Conservation (phyloP, 345 rosid species). For the Syzygium aromaticum region DNA sequence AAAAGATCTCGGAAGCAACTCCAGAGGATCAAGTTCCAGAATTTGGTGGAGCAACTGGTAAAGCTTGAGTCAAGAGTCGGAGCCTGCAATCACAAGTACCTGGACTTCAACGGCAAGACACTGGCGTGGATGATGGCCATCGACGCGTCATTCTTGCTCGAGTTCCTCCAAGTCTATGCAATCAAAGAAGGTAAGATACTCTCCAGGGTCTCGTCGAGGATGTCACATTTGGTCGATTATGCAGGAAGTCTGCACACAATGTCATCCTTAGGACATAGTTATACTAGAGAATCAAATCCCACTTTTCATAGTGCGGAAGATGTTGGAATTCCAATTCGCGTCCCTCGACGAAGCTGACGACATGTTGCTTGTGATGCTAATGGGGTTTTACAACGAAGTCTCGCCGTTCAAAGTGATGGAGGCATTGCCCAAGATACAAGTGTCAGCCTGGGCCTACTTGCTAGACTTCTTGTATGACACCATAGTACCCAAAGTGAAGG, state of each 20-base stretch:
- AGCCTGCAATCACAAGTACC: slow-evolving; percentile 50
- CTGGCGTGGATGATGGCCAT: slow-evolving; percentile 81
- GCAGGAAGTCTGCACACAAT: slow-evolving; percentile 33
- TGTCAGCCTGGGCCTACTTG: slow-evolving; percentile 28
- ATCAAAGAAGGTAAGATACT: slow-evolving; percentile 23
- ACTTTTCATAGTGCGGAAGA: slow-evolving; percentile 34
- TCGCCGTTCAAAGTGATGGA: slow-evolving; percentile 35
- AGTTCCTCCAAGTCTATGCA: slow-evolving; percentile 40
- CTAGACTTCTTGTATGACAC: slow-evolving; percentile 42
- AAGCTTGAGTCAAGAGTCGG: slow-evolving; percentile 30
- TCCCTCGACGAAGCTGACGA: slow-evolving; percentile 30
- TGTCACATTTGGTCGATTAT: slow-evolving; percentile 30
- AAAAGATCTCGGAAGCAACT: slow-evolving; percentile 31
- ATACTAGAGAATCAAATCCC: slow-evolving; percentile 84
- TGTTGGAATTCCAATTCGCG: slow-evolving; percentile 29
- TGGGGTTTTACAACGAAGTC: slow-evolving; percentile 38
- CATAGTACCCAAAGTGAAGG: slow-evolving; percentile 33
- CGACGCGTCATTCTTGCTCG: slow-evolving; percentile 59
- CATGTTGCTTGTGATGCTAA: slow-evolving; percentile 20
- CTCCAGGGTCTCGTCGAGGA: slow-evolving; percentile 25
- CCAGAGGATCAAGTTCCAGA: slow-evolving; percentile 22
- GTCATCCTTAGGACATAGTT: slow-evolving; percentile 47
- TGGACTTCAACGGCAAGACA: slow-evolving; percentile 38
- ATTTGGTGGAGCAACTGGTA: slow-evolving; percentile 34
- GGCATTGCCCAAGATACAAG: slow-evolving; percentile 4